A percentile compares a stretch with the other conserved stretches of the same genome.
phyloP scores from a whole-genome alignment of 2,329 filamentous ascomycete species.

The Teratosphaeria viscida region DNA sequence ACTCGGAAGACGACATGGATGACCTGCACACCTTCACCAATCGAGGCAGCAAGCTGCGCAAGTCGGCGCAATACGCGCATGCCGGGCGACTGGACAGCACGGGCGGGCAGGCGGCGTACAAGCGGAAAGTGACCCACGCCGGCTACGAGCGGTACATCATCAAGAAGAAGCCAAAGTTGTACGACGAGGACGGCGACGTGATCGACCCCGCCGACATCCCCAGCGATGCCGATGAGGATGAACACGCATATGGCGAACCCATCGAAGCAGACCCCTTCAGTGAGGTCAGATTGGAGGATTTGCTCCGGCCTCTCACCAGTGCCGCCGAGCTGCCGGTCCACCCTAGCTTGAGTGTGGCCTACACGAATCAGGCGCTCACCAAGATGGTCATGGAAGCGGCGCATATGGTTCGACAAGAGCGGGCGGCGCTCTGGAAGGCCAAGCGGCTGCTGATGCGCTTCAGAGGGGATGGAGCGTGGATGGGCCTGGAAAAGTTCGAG shows the following conservation, averaged over 20 bases:
- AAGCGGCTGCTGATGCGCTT: conserved; percentile 64
- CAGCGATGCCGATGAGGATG: conserved; percentile 51
- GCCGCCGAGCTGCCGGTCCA: conserved; percentile 66
- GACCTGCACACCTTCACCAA: conserved; percentile 51
- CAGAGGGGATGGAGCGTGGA: conserved; percentile 62
- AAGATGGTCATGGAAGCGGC: conserved; percentile 60
- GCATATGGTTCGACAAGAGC: conserved; percentile 65
- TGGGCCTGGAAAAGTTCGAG: conserved; percentile 45
- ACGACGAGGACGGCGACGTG: conserved; percentile 62
- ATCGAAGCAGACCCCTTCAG: conserved; percentile 63
- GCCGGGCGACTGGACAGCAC: conserved; percentile 59
- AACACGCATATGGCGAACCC: conserved; percentile 52
- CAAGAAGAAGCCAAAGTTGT: conserved; percentile 58
- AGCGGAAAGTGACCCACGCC: conserved; percentile 59
- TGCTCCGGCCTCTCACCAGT: conserved; percentile 65
- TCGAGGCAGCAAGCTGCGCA: conserved; percentile 70
- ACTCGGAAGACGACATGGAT: conserved; percentile 67
- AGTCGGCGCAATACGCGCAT: conserved; percentile 59
- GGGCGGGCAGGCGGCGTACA: conserved; percentile 38
- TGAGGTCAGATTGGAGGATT: conserved; percentile 32
- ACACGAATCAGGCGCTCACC: conserved; percentile 61
- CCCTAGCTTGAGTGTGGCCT: conserved; percentile 63
- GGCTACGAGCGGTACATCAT: conserved; percentile 65
- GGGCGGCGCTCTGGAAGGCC: conserved; percentile 59
- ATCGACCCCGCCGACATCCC: conserved; percentile 13